Conservation (phyloP, 345 rosid species). For the Camelina sativa region DNA sequence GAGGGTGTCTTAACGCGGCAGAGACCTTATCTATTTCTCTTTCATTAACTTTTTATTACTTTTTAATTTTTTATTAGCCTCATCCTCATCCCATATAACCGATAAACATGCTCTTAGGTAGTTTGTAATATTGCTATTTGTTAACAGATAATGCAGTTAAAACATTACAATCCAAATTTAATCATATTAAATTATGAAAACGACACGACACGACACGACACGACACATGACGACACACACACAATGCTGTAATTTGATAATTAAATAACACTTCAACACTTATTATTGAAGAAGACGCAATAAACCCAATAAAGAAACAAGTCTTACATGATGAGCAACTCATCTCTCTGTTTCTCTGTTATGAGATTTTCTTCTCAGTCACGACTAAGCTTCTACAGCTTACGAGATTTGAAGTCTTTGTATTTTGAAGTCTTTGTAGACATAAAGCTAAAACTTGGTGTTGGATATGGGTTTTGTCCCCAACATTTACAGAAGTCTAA, state of each 20-base stretch:
- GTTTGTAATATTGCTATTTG: too few relatives aligned
- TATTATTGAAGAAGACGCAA: background rate
- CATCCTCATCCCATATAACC: too few relatives aligned
- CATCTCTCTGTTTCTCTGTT: background rate
- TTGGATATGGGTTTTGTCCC: too few relatives aligned
- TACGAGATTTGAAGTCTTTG: constrained; percentile 20
- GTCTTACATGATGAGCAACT: too few relatives aligned
- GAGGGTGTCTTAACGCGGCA: too few relatives aligned
- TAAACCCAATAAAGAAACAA: background rate
- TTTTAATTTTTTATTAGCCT: too few relatives aligned
- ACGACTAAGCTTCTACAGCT: constrained; percentile 35
- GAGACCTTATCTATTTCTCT: too few relatives aligned
- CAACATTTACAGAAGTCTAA: too few relatives aligned
- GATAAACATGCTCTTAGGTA: too few relatives aligned
- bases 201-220: too few relatives aligned
- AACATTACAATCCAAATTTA: background rate
- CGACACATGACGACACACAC: background rate
- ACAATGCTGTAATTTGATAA: background rate
- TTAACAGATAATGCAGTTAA: too few relatives aligned
- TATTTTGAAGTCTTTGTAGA: constrained; percentile 23
- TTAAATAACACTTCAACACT: background rate
- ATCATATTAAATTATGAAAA: background rate
- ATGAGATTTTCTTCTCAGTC: background rate
- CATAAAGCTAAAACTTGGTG: constrained; percentile 55
- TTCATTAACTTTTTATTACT: too few relatives aligned